Evolutionary conservation across 441 rosid species (phyloP).

Genomic region (Raphanus hybrid): DNA sequence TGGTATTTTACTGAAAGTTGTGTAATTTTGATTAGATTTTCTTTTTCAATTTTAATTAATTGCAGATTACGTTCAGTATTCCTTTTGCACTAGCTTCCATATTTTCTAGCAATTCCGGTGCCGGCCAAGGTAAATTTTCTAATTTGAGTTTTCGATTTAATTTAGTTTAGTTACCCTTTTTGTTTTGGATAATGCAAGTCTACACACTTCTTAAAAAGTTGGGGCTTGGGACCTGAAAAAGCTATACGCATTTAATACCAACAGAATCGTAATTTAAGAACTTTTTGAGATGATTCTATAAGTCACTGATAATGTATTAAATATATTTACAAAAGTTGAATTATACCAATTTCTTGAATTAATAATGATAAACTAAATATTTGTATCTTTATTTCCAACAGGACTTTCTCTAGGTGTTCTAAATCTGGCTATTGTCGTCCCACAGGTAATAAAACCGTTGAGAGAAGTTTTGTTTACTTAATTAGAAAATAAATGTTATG

Average conservation of each 20-base stretch:
- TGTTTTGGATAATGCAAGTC: conserved; percentile 37
- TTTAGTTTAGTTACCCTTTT: conserved; percentile 13
- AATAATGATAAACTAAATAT: neutral
- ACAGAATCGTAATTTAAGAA: conserved; percentile 19
- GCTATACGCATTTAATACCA: conserved; percentile 36
- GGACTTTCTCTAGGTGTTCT: conserved; percentile 91
- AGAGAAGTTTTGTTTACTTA: neutral
- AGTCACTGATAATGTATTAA: conserved; percentile 2
- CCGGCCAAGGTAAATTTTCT: conserved; percentile 77
- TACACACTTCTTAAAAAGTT: conserved; percentile 30
- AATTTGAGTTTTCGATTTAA: neutral
- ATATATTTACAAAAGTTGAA: neutral
- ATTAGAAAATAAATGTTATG: neutral
- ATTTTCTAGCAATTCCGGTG: conserved; percentile 63
- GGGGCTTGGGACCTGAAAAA: conserved; percentile 21
- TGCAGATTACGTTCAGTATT: conserved; percentile 76
- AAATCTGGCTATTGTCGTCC: conserved; percentile 78
- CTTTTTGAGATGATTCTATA: conserved; percentile 26
- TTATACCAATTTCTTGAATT: neutral
- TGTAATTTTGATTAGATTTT: neutral
- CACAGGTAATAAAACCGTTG: conserved; percentile 67
- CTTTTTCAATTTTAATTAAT: neutral
- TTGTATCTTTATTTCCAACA: conserved; percentile 13
- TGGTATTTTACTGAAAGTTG: neutral
- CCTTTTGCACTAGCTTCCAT: conserved; percentile 96